Evolutionary conservation across 2,329 filamentous ascomycete genomes (phyloP), one percentile per base, ranked within the genome.

Genomic region (Stachybotrys elegans): DNA sequence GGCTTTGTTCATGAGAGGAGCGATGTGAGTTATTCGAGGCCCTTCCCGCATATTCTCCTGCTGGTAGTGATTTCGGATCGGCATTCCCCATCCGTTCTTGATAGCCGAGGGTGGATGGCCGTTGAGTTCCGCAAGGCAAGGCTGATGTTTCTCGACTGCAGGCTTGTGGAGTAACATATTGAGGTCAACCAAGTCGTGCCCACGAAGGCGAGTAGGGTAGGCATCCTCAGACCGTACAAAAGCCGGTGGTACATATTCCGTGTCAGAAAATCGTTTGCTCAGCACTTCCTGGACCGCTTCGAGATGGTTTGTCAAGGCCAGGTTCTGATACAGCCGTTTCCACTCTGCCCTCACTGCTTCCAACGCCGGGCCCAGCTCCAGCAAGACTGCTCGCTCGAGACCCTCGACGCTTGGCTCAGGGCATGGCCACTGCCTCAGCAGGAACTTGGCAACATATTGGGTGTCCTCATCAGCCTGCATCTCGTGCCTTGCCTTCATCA

Each of bases 351-450:
- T 48, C 11, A 58, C 51, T 6, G 47, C 50, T 19, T 54, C 49
- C 40, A 58, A 35, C 5, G 54, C 56, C 21, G 46, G 37, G 6
- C 43, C 48, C 3, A 58, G 45, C 5, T 58, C 55, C n/a, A 58
- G 39, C 22, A 58, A 35, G 3, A 57, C 20, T 16, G 47, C 38
- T 7, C 35, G 29, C 6, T 47, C 29, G 2, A 58, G 21, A 3
- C 46, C 51, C 8, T 34, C 14, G 7, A 48, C 37, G 41, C 17
- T 55, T 3, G 55, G 55, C 16, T 58, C 51, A 3, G 54, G 8
- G 20, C 55, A 57, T 13, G 55, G 56, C 56, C 55, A 58, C 37
- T 58, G 56, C 2, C 19, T 34, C 8, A 58, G 31, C 4, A 58
- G 46, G 22, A 57, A 50, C 11, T 53, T 51, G 4, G 48, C 48